These are phyloP conservation scores for Thalassiosira exigua DNA, from an alignment of 352 stramenopile genomes.

Conservation along the genomic window DNA sequence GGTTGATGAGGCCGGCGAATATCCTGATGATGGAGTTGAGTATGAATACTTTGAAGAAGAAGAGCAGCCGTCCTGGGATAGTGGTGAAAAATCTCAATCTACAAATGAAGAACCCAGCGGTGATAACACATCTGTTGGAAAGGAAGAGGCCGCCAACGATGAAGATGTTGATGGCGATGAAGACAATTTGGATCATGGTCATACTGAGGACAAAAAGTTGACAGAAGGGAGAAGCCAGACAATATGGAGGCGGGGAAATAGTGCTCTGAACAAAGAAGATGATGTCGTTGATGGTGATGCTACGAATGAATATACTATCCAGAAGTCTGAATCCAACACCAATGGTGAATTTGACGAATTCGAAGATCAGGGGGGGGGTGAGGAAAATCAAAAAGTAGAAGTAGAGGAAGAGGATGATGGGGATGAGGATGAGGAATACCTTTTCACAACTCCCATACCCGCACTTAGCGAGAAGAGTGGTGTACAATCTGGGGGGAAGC, in stretches of 20 bases:
- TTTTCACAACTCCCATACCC: conserved; percentile 29
- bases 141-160: background rate
- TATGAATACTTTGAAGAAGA: conserved; percentile 28
- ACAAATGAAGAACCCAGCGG: background rate
- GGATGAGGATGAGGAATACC: conserved; percentile 28
- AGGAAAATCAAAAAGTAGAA: conserved; percentile 20
- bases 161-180: background rate
- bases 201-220: too few relatives aligned
- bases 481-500: conserved; percentile 7
- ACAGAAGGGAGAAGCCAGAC: too few relatives aligned
- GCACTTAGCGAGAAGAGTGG: conserved; percentile 2
- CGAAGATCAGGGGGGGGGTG: conserved; percentile 15
- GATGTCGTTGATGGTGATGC: background rate
- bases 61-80: background rate
- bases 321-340: background rate
- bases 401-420: conserved; percentile 13
- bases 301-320: background rate
- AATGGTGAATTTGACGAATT: conserved; percentile 5
- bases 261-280: background rate
- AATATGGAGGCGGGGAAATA: background rate
- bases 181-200: too few relatives aligned
- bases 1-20: conserved; percentile 24
- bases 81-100: conserved; percentile 1
- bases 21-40: conserved; percentile 7
- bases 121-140: background rate